A percentile compares a stretch with the other conserved stretches of the same genome.
Conservation (phyloP, 768 basidiomycete genomes). For the Exsudoporus frostii region DNA sequence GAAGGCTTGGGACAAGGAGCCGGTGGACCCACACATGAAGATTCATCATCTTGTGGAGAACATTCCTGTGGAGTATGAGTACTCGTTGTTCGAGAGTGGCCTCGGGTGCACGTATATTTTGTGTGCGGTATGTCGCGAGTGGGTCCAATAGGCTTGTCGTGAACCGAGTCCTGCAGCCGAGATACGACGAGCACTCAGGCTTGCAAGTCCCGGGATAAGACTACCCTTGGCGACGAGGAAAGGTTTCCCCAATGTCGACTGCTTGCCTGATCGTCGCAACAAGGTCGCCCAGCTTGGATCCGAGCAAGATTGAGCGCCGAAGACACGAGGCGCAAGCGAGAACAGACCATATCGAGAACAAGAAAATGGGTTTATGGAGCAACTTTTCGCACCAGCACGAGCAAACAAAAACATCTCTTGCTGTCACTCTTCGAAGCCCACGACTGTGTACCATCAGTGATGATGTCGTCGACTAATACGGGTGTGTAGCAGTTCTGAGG, state of each 20-base stretch:
- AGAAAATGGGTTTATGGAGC: neutral
- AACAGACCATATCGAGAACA: neutral
- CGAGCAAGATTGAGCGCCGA: neutral
- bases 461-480: neutral
- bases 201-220: too few relatives aligned
- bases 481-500: neutral
- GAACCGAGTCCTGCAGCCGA: neutral
- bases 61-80: neutral
- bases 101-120: neutral
- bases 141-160: neutral
- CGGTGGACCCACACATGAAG: too few relatives aligned
- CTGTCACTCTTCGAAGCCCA: neutral
- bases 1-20: conserved; percentile 34
- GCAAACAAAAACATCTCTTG: neutral
- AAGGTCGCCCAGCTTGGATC: neutral
- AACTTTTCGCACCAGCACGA: neutral
- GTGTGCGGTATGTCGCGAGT: neutral
- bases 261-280: neutral
- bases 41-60: conserved; percentile 24
- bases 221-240: neutral
- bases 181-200: too few relatives aligned
- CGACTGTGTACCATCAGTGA: neutral
- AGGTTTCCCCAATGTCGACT: neutral
- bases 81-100: too few relatives aligned
- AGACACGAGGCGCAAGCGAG: too few relatives aligned